A percentile compares a stretch with the other conserved stretches of the same genome.
phyloP scores from a whole-genome alignment of 352 stramenopile genomes.

The Phytophthora nicotianae region DNA sequence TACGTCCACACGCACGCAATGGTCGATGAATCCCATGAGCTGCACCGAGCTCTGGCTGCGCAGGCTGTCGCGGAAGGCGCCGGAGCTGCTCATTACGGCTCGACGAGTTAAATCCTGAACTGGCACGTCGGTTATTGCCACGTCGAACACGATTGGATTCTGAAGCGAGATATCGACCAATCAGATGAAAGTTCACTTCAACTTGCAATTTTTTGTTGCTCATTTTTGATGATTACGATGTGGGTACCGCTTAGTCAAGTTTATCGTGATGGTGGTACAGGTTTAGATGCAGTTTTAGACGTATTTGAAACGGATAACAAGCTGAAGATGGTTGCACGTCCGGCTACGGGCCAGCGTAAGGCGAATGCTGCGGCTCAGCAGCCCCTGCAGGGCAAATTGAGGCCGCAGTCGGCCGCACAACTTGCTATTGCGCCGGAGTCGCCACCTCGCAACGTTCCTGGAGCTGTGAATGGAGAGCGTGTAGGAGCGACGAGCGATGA shows the following conservation, averaged over 20 bases:
- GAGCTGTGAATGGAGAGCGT: slow-evolving; percentile 41
- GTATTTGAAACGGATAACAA: slow-evolving; percentile 7
- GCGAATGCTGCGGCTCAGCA: slow-evolving; percentile 7
- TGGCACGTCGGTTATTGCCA: slow-evolving; percentile 13
- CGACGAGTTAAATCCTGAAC: slow-evolving; percentile 4
- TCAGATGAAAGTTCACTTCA: slow-evolving; percentile 13
- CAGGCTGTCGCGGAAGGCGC: slow-evolving; percentile 29
- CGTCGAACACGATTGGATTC: slow-evolving; percentile 17
- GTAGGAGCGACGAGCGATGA: slow-evolving; percentile 71
- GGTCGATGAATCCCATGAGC: slow-evolving; percentile 83
- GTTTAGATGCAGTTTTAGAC: slow-evolving; percentile 4
- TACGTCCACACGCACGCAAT: slow-evolving; percentile 46
- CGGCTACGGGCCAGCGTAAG: slow-evolving; percentile 25
- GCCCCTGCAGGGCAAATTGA: slow-evolving; percentile 39
- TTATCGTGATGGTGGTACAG: not conserved
- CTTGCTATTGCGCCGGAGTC: slow-evolving; percentile 23
- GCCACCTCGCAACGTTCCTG: not conserved
- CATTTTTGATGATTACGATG: not conserved
- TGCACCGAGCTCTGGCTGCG: slow-evolving; percentile 86
- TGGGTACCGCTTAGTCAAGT: not conserved
- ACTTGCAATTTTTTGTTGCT: slow-evolving; percentile 13
- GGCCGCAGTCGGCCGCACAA: slow-evolving; percentile 47
- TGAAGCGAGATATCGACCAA: slow-evolving; percentile 8
- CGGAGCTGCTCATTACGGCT: slow-evolving; percentile 4
- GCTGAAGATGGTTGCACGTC: slow-evolving; percentile 21